Conservation (phyloP, 192 early-diverging fungal genomes). For the Podila epicladia region DNA sequence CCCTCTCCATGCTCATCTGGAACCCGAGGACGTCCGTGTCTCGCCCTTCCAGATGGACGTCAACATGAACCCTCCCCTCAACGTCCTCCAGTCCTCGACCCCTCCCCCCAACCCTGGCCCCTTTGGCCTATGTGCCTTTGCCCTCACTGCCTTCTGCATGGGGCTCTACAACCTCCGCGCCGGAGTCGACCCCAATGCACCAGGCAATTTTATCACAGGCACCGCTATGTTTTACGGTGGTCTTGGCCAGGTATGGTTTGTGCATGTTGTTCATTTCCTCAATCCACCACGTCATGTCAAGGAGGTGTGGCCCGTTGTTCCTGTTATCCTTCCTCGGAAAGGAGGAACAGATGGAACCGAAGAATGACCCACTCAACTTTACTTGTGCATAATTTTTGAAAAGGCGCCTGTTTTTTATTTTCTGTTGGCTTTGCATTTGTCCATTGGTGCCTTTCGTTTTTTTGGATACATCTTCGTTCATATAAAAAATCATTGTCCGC, state of each 20-base stretch:
- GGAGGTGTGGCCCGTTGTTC: too few relatives aligned
- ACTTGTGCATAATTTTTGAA: too few relatives aligned
- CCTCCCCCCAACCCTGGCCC: conserved; percentile 35
- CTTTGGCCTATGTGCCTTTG: conserved; percentile 50
- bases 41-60: conserved; percentile 41
- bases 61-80: conserved; percentile 25
- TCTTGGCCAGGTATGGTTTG: conserved; percentile 37
- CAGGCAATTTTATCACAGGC: conserved; percentile 42
- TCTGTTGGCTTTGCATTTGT: not conserved
- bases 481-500: not conserved
- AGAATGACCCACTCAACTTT: not conserved
- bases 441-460: not conserved
- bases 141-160: conserved; percentile 47
- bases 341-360: too few relatives aligned
- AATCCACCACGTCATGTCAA: not conserved
- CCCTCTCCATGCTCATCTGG: conserved; percentile 34
- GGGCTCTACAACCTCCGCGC: conserved; percentile 43
- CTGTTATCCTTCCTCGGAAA: too few relatives aligned
- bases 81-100: conserved; percentile 21
- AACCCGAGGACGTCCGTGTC: conserved; percentile 36
- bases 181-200: conserved; percentile 16
- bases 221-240: conserved; percentile 45
- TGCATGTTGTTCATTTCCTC: not conserved
- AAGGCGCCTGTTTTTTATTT: too few relatives aligned
- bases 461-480: not conserved